Percentiles rank a stretch among this genome's conserved stretches.
Evolutionary conservation across 176 grass and related monocot genomes (phyloP).

Genomic region (Avena sativa): DNA sequence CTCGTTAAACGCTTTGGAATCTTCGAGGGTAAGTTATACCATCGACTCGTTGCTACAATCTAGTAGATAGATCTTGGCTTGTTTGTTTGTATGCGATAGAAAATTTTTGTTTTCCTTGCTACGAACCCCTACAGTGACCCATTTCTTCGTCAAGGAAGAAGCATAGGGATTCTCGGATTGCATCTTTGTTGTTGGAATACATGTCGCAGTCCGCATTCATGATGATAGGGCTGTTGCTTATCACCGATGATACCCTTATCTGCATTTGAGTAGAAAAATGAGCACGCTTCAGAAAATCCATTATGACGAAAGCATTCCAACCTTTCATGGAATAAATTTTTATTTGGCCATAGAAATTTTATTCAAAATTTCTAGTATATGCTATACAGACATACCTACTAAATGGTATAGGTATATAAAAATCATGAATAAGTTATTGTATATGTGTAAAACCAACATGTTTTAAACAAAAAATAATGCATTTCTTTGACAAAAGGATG

Average conservation of each 20-base stretch:
- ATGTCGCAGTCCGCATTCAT: constrained; percentile 93
- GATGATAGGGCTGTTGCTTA: constrained; percentile 83
- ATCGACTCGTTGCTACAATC: too few species aligned
- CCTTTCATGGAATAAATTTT: neutral
- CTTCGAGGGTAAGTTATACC: too few species aligned
- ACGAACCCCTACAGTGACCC: too few species aligned
- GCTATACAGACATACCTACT: neutral
- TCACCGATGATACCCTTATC: constrained; percentile 82
- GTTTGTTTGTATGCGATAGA: too few species aligned
- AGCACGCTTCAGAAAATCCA: neutral
- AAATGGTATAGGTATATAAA: neutral
- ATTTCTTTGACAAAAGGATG: neutral
- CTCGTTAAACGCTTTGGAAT: too few species aligned
- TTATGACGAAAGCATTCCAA: constrained; percentile 2
- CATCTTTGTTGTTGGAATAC: constrained; percentile 80
- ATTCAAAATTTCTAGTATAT: neutral
- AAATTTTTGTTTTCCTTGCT: too few species aligned
- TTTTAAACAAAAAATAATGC: neutral
- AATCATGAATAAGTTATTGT: neutral
- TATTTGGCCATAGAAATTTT: neutral
- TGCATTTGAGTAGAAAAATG: constrained; percentile 38
- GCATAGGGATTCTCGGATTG: constrained; percentile 67
- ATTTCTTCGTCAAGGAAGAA: constrained; percentile 87
- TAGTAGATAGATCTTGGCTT: too few species aligned
- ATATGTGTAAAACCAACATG: neutral